These are phyloP conservation scores for Hypericum androsaemum DNA, from an alignment of 345 rosid genomes.

Conservation along the genomic window DNA sequence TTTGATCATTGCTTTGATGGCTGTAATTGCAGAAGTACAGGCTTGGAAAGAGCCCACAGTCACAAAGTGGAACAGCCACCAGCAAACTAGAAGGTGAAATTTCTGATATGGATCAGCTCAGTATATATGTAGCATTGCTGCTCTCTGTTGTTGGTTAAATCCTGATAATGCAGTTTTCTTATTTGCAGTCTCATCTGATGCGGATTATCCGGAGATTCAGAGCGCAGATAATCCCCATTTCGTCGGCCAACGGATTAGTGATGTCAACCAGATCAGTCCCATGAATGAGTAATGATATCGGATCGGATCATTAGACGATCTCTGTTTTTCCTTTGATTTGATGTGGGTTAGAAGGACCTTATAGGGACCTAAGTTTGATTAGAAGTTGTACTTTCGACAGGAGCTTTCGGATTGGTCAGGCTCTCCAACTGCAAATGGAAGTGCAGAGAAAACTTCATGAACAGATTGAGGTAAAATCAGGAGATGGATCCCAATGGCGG, in stretches of 20 bases:
- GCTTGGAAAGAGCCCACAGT: constrained; percentile 67
- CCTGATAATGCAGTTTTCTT: constrained; percentile 2
- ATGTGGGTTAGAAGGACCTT: constrained; percentile 10
- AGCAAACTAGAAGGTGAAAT: constrained; percentile 28
- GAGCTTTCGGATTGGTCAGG: constrained; percentile 61
- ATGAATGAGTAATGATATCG: constrained; percentile 53
- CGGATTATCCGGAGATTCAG: constrained; percentile 42
- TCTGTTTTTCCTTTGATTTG: constrained; percentile 2
- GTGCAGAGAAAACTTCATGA: constrained; percentile 87
- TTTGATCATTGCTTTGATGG: constrained; percentile 3
- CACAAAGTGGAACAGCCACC: constrained; percentile 23
- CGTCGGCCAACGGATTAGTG: constrained; percentile 13
- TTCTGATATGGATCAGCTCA: neutral
- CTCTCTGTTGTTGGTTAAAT: neutral
- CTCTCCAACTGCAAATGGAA: constrained; percentile 85
- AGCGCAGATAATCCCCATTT: constrained; percentile 18
- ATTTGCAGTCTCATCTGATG: constrained; percentile 9
- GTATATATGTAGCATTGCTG: too few species aligned
- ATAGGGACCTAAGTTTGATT: constrained; percentile 10
- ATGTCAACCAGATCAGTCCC: constrained; percentile 28
- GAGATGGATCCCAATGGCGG: constrained; percentile 1
- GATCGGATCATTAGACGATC: too few species aligned
- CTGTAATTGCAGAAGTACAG: constrained; percentile 66
- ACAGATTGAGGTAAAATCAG: constrained; percentile 68
- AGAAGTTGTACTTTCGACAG: constrained; percentile 29